Evolutionary conservation across 345 rosid species (phyloP), one percentile per base, ranked within the genome.

Genomic region (Moricandia arvensis): DNA sequence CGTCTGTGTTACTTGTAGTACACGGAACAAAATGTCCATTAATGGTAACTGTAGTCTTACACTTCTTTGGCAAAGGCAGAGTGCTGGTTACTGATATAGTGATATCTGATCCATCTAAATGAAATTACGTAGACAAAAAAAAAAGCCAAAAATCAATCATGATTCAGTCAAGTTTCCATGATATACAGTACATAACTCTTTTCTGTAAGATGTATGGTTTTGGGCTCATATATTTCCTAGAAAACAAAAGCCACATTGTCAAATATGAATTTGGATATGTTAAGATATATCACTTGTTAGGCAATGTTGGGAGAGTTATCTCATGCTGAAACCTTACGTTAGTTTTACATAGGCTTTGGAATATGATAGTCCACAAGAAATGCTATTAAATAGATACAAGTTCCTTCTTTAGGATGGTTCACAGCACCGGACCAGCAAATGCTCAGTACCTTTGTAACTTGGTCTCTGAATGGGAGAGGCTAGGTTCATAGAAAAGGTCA

Each of bases 21-120:
- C 78, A 73, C 78, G 66, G 12, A 31, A 51, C 68, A 71, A 37
- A 34, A 57, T 62, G 41, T 15, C 62, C 58, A 49, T 29, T 58
- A 8, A 30, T 21, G 1, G 24, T 21, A 73, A 73, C 65, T 18
- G 29, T 21, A 66, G 62, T 0, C 29, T 21, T 31, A 43, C 41
- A 26, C 29, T 43, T 30, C 27, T 18, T 8, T 57, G 17, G 7
- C 43, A 4, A 47, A 27, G 31, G 41, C 5, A 24, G 17, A 11
- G 34, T 29, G 63, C 33, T 67, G 33, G 21, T 29, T 2, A 30
- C 33, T 21, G 24, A 21, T 21, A n/a, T n/a, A n/a, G 5, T 29
- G 31, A 3, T 29, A 29, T 29, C 5, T 29, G 31, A 29, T 41
- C 49, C 49, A 41, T 41, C 9, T 41, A 12, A 41, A 45, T 45